phyloP scores from a whole-genome alignment of 78 protist genomes.

The Pigoraptor vietnamica region DNA sequence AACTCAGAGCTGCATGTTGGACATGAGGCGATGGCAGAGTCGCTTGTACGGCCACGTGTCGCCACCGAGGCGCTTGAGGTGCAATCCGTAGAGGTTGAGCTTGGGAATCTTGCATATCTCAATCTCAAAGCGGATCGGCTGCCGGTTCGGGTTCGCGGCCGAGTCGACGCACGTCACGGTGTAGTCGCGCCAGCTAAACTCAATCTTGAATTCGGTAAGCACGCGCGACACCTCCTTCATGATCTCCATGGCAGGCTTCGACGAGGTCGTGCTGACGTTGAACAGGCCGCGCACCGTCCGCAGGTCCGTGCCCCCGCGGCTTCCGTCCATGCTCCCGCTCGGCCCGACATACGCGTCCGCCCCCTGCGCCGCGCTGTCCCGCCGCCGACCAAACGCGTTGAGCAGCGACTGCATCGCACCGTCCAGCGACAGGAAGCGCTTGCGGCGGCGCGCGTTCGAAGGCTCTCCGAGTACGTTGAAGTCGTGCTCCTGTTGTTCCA shows the following conservation, averaged over 20 bases:
- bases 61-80: neutral
- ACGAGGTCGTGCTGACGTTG: neutral
- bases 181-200: neutral
- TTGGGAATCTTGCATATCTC: neutral
- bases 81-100: neutral
- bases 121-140: neutral
- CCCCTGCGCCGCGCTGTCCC: neutral
- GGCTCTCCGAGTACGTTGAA: no score
- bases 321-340: neutral
- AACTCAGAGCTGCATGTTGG: neutral
- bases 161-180: neutral
- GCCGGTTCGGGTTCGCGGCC: neutral
- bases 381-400: neutral
- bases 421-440: neutral
- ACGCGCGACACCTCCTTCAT: neutral
- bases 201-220: neutral
- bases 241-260: neutral
- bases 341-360: neutral
- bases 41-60: slow-evolving; percentile 6
- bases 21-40: neutral
- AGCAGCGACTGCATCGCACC: neutral
- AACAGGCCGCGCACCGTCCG: neutral
- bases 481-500: no score
- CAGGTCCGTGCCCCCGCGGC: neutral
- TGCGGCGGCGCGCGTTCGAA: no score